phyloP scores from a whole-genome alignment of 2,329 filamentous ascomycete species.

The Ustulina deusta region DNA sequence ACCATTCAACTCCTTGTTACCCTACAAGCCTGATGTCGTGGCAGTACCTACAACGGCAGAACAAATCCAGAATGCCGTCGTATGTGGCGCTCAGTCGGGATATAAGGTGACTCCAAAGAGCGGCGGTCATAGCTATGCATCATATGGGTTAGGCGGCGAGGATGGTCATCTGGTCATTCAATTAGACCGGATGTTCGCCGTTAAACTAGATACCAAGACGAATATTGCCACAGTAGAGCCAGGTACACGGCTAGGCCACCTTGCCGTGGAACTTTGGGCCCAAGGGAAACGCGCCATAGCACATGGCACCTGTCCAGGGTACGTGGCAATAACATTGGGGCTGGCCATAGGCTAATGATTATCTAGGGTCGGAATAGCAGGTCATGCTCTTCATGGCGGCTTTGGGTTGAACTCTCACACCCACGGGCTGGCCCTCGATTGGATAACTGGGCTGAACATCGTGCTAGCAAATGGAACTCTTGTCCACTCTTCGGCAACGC shows the following conservation, averaged over 20 bases:
- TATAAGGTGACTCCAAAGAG: slow-evolving; percentile 60
- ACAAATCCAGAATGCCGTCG: slow-evolving; percentile 58
- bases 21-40: slow-evolving; percentile 55
- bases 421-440: slow-evolving; percentile 61
- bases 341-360: slow-evolving; percentile 29
- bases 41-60: slow-evolving; percentile 57
- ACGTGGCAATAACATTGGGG: slow-evolving; percentile 35
- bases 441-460: slow-evolving; percentile 53
- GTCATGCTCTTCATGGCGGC: slow-evolving; percentile 54
- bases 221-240: slow-evolving; percentile 57
- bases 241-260: slow-evolving; percentile 58
- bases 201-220: slow-evolving; percentile 55
- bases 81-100: slow-evolving; percentile 56
- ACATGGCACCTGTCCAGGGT: slow-evolving; percentile 56
- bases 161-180: slow-evolving; percentile 61
- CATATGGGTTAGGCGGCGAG: slow-evolving; percentile 58
- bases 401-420: slow-evolving; percentile 56
- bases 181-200: slow-evolving; percentile 57
- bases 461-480: slow-evolving; percentile 50
- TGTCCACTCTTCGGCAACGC: slow-evolving; percentile 48
- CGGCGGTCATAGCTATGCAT: slow-evolving; percentile 64
- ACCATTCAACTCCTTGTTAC: slow-evolving; percentile 49
- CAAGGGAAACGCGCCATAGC: slow-evolving; percentile 52
- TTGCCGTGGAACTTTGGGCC: slow-evolving; percentile 51
- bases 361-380: slow-evolving; percentile 53